Conservation (phyloP, 345 rosid species). For the Dovyalis caffra region DNA sequence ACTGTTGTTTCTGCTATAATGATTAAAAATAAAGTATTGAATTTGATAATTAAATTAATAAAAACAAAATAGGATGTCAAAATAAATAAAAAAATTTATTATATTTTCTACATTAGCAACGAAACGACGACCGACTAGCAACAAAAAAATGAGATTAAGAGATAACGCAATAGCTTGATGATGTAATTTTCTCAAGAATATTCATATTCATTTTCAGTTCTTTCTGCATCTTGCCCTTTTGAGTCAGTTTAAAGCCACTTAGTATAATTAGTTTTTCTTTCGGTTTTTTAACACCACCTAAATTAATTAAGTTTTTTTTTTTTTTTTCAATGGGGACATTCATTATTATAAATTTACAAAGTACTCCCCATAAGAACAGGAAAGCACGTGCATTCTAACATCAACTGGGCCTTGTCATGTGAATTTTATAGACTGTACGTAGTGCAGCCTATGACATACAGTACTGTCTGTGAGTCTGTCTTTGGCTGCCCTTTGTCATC, state of each 20-base stretch:
- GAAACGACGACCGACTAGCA: too few species aligned
- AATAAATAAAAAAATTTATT: too few species aligned
- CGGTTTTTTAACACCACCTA: too few species aligned
- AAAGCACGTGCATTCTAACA: slow-evolving; percentile 8
- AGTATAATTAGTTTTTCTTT: background rate
- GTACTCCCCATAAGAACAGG: background rate
- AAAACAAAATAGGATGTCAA: too few species aligned
- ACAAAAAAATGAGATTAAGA: background rate
- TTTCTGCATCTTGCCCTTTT: background rate
- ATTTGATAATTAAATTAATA: too few species aligned
- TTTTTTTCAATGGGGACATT: too few species aligned
- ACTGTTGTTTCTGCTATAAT: too few species aligned
- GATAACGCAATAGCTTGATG: background rate
- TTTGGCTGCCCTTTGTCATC: background rate
- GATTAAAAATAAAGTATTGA: too few species aligned
- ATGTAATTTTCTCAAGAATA: background rate
- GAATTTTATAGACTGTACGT: slow-evolving; percentile 11
- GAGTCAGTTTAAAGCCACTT: background rate
- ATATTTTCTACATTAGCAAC: too few species aligned
- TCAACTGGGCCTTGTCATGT: slow-evolving; percentile 4
- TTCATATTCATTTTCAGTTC: background rate
- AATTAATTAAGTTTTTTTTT: too few species aligned
- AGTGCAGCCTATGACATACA: background rate
- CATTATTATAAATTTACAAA: background rate
- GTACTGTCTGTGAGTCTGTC: too few species aligned